A percentile compares a stretch with the other conserved stretches of the same genome.
phyloP scores from a whole-genome alignment of 23 red algal species.

The Cyanidiococcus yangmingshanensis region DNA sequence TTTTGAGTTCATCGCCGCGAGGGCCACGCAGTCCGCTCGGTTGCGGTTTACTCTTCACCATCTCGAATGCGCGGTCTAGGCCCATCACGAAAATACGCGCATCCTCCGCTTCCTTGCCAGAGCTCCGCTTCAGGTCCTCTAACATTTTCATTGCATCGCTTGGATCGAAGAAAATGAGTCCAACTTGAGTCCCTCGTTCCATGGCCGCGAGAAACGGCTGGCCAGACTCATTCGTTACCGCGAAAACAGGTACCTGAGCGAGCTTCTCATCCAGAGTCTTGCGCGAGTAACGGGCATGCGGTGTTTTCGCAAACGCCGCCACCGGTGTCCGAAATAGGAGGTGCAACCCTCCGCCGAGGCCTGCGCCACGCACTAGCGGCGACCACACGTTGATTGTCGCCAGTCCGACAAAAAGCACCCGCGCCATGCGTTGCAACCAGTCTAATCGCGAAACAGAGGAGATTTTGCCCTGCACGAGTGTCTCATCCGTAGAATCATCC shows the following conservation, averaged over 20 bases:
- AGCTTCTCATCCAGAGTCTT: constrained; percentile 78
- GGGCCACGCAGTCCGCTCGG: constrained; percentile 65
- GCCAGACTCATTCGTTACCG: constrained; percentile 84
- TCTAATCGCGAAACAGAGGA: too few relatives aligned
- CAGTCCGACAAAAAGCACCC: background rate
- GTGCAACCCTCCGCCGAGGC: background rate
- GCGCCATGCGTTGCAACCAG: background rate
- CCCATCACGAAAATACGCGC: constrained; percentile 85
- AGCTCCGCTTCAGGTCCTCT: constrained; percentile 69
- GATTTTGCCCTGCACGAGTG: too few relatives aligned
- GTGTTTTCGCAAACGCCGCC: background rate
- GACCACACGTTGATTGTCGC: background rate
- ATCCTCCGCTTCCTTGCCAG: constrained; percentile 48
- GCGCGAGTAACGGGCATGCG: constrained; percentile 47
- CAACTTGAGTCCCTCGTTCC: constrained; percentile 64
- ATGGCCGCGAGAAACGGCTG: constrained; percentile 94
- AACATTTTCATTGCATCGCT: constrained; percentile 77
- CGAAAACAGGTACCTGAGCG: constrained; percentile 91
- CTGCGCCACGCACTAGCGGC: background rate
- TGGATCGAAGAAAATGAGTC: constrained; percentile 88
- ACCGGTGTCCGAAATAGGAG: background rate
- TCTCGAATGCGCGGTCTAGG: constrained; percentile 93
- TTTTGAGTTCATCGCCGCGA: constrained; percentile 72
- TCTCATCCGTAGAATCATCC: too few relatives aligned
- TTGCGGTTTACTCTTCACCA: constrained; percentile 82